Percentiles rank a stretch among this genome's conserved stretches.
These are phyloP conservation scores for Panicum virgatum DNA, from an alignment of 202 grass and related monocot genomes.

Conservation along the genomic window DNA sequence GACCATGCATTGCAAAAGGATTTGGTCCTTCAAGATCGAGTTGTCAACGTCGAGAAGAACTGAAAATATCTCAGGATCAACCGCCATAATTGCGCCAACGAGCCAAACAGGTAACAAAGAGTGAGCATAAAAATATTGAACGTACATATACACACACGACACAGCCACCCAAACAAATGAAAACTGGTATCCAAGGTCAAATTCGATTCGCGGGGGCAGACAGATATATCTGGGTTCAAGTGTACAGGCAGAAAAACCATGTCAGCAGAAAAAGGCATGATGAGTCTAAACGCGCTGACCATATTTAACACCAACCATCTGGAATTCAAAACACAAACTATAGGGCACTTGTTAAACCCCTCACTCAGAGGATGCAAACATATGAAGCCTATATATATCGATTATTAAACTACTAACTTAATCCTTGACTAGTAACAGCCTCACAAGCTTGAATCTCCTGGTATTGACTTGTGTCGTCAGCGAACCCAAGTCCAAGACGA, in stretches of 20 bases:
- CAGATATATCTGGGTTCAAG: background rate
- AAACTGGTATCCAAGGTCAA: background rate
- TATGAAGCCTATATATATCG: constrained; percentile 10
- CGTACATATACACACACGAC: too few species aligned
- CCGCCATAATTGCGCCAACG: background rate
- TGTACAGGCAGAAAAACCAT: background rate
- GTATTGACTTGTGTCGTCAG: constrained; percentile 8
- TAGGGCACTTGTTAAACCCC: background rate
- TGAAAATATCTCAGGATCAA: background rate
- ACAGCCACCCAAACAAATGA: background rate
- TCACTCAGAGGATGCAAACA: constrained; percentile 13
- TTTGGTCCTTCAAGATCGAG: too few species aligned
- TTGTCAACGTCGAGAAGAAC: too few species aligned
- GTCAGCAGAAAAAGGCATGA: background rate
- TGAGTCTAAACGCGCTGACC: background rate
- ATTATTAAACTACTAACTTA: constrained; percentile 43
- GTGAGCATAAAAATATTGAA: background rate
- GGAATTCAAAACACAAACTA: constrained; percentile 30
- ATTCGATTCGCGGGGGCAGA: background rate
- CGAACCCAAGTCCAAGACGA: background rate
- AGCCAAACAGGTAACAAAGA: background rate
- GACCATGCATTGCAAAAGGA: background rate
- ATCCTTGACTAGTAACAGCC: constrained; percentile 8
- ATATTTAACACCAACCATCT: constrained; percentile 31
- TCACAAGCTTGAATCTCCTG: constrained; percentile 18